A percentile compares a stretch with the other conserved stretches of the same genome.
These are phyloP conservation scores for Sugiyamaella lignohabitans DNA, from an alignment of 805 yeast genomes.

Conservation along the genomic window DNA sequence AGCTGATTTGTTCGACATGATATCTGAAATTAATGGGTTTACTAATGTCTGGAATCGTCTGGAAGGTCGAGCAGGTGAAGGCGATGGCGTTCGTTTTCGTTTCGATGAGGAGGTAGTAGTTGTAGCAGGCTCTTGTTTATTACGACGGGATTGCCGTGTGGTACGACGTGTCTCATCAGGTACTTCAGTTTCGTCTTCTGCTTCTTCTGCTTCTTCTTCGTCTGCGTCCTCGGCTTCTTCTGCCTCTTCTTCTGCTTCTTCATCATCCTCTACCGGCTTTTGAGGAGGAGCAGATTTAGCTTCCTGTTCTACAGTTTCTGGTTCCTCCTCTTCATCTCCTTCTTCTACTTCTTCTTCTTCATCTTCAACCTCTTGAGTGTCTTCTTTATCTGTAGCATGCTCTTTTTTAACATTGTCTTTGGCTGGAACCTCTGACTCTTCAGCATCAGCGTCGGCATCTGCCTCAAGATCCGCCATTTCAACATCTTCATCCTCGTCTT, in stretches of 20 bases:
- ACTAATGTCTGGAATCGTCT: conserved; percentile 60
- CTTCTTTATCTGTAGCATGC: conserved; percentile 2
- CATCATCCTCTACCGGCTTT: background rate
- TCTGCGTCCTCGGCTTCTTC: conserved; percentile 4
- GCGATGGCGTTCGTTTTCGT: conserved; percentile 18
- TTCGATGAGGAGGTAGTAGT: conserved; percentile 2
- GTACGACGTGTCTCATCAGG: conserved; percentile 8
- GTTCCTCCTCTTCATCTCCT: conserved; percentile 2
- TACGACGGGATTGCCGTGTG: conserved; percentile 6
- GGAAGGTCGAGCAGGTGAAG: conserved; percentile 24
- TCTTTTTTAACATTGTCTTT: conserved; percentile 5
- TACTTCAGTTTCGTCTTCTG: conserved; percentile 8
- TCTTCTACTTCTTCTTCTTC: conserved; percentile 4
- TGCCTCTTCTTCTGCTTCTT: background rate
- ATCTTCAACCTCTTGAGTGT: conserved; percentile 4
- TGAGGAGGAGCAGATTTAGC: background rate
- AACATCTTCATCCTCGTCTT: conserved; percentile 8
- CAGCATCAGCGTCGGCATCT: conserved; percentile 11
- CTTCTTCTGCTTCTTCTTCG: conserved; percentile 6
- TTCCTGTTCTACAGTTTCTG: conserved; percentile 1
- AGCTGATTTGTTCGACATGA: conserved; percentile 65
- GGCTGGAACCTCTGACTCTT: conserved; percentile 5
- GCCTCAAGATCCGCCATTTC: conserved; percentile 7
- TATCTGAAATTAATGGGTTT: conserved; percentile 53
- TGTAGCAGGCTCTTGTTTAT: background rate